These are phyloP conservation scores for Vickermania spadyakhi DNA, from an alignment of 208 protist species.

Conservation along the genomic window DNA sequence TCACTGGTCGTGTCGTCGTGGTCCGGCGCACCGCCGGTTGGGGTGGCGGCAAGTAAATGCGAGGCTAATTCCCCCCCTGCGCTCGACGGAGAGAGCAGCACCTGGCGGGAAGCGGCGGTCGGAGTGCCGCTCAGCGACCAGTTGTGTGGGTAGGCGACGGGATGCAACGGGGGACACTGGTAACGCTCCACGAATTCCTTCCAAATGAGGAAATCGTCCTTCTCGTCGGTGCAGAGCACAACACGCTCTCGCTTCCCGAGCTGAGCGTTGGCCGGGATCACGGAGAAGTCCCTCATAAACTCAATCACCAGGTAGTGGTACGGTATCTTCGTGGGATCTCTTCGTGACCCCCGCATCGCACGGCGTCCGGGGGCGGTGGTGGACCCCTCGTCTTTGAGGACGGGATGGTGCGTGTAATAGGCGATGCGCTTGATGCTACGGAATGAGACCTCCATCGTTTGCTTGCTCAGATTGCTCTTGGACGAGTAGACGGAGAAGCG, in stretches of 20 bases:
- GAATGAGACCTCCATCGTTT: conserved; percentile 56
- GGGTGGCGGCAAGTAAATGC: background rate
- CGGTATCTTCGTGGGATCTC: conserved; percentile 1
- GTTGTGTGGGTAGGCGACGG: background rate
- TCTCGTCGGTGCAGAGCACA: conserved; percentile 73
- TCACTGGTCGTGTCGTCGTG: conserved; percentile 58
- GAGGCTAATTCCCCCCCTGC: background rate
- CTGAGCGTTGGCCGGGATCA: conserved; percentile 6
- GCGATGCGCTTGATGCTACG: conserved; percentile 66
- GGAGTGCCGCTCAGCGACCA: conserved; percentile 5
- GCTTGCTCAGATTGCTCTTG: conserved; percentile 26
- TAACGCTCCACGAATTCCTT: conserved; percentile 66
- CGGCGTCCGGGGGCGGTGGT: background rate
- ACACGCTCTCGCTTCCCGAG: conserved; percentile 61
- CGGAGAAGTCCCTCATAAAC: conserved; percentile 52
- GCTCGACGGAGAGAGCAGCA: background rate
- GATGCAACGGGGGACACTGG: conserved; percentile 23
- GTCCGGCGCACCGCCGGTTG: conserved; percentile 17
- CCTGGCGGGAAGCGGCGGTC: background rate
- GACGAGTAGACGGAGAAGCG: conserved; percentile 63
- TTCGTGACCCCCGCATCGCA: conserved; percentile 1
- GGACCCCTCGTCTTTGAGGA: background rate
- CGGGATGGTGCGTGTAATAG: conserved; percentile 64
- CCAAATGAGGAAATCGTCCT: conserved; percentile 72
- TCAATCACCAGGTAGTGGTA: conserved; percentile 84